Evolutionary conservation across 2,329 filamentous ascomycete species (phyloP).

Genomic region (Pestalotiopsis sp.): DNA sequence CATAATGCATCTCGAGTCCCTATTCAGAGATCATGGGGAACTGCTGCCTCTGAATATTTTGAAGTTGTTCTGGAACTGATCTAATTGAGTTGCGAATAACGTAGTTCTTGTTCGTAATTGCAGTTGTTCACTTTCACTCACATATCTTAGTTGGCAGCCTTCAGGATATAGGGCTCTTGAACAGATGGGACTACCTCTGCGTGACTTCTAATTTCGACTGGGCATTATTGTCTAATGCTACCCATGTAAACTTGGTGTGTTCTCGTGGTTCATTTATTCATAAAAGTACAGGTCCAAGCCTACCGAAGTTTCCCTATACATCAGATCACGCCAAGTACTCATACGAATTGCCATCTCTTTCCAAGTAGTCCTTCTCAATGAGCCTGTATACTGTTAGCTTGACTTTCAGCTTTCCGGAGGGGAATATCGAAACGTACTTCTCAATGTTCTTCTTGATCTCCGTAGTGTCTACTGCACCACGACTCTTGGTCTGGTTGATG

Average conservation of each 20-base stretch:
- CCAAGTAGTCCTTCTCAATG: slow-evolving; percentile 92
- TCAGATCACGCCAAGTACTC: slow-evolving; percentile 63
- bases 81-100: no score
- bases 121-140: no score
- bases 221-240: not conserved
- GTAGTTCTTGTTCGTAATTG: no score
- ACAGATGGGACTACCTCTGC: not conserved
- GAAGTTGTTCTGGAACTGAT: no score
- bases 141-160: no score
- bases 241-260: not conserved
- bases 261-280: not conserved
- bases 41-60: no score
- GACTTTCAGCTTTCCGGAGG: slow-evolving; percentile 5
- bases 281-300: not conserved
- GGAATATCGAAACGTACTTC: slow-evolving; percentile 58
- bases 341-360: slow-evolving; percentile 72
- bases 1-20: no score
- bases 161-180: no score
- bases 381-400: slow-evolving; percentile 54
- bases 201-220: not conserved
- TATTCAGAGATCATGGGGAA: no score
- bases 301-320: not conserved
- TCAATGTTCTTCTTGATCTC: slow-evolving; percentile 99
- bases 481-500: slow-evolving; percentile 83
- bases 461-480: slow-evolving; percentile 79